Percentiles rank a stretch among this genome's conserved stretches.
These are phyloP conservation scores for Naganishia sp. DNA, from an alignment of 1,284 basidiomycete genomes.

Conservation along the genomic window DNA sequence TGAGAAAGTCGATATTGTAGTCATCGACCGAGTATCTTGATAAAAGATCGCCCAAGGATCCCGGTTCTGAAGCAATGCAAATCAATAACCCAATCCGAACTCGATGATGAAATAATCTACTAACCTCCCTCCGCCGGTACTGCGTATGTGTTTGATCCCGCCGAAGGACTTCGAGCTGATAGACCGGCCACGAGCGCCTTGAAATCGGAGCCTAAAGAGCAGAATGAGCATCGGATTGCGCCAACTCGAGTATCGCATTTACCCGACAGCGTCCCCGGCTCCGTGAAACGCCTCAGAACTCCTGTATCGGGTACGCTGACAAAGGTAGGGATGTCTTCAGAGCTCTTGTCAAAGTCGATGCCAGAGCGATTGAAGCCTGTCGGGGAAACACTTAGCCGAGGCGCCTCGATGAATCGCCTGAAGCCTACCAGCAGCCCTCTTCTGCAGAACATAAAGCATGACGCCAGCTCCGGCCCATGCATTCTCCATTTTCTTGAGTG, in stretches of 20 bases:
- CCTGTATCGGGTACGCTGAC: slow-evolving; percentile 25
- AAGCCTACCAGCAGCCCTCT: slow-evolving; percentile 18
- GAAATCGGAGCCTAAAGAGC: slow-evolving; percentile 8
- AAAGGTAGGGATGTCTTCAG: slow-evolving; percentile 29
- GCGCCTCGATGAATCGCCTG: too few relatives aligned
- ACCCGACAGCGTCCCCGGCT: slow-evolving; percentile 20
- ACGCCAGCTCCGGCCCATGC: slow-evolving; percentile 29
- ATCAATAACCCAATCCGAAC: background rate
- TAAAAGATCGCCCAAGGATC: slow-evolving; percentile 19
- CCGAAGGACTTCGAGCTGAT: slow-evolving; percentile 12
- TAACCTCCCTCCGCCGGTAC: slow-evolving; percentile 10
- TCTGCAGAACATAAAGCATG: slow-evolving; percentile 22
- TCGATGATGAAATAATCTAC: background rate
- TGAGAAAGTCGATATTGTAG: slow-evolving; percentile 24
- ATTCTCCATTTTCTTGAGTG: slow-evolving; percentile 24
- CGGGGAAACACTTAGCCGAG: background rate
- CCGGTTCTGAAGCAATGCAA: background rate
- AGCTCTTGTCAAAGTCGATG: slow-evolving; percentile 29
- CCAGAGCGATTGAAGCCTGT: slow-evolving; percentile 24
- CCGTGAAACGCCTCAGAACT: slow-evolving; percentile 20
- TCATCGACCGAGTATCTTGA: slow-evolving; percentile 24
- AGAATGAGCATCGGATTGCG: too few relatives aligned
- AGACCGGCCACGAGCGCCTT: slow-evolving; percentile 16
- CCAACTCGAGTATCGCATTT: background rate
- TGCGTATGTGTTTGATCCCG: slow-evolving; percentile 2